Percentiles rank a stretch among this genome's conserved stretches.
These are phyloP conservation scores for Camillea tinctor DNA, from an alignment of 2,329 filamentous ascomycete genomes.

Conservation along the genomic window DNA sequence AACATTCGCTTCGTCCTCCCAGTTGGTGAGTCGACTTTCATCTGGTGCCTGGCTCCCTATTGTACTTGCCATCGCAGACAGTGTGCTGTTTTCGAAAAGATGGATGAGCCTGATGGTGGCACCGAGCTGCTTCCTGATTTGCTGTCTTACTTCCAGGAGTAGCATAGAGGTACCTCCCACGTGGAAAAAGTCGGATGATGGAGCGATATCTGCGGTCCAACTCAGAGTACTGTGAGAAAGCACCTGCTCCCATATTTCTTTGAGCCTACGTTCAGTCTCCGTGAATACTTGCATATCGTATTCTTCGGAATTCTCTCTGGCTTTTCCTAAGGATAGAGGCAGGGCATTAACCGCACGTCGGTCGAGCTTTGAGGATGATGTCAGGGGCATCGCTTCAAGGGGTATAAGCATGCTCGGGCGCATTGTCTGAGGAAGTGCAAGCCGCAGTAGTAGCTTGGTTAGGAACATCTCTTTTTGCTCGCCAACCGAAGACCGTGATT, in stretches of 20 bases:
- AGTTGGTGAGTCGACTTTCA: neutral
- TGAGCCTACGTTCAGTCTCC: neutral
- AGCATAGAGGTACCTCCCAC: conserved; percentile 41
- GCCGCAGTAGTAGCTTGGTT: neutral
- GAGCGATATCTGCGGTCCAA: neutral
- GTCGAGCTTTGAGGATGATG: neutral
- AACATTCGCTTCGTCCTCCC: neutral
- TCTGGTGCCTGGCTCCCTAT: neutral
- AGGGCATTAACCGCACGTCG: neutral
- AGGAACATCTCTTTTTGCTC: neutral
- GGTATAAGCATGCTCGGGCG: too few relatives aligned
- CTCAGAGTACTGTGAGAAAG: neutral
- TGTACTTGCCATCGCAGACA: neutral
- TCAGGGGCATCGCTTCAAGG: neutral
- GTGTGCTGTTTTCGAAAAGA: neutral
- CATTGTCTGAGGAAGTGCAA: too few relatives aligned
- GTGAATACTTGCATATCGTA: neutral
- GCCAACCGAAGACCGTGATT: too few relatives aligned
- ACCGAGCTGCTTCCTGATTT: neutral
- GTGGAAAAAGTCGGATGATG: conserved; percentile 38
- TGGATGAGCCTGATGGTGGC: neutral
- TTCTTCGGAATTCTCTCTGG: neutral
- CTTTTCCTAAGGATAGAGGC: neutral
- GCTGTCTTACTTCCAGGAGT: conserved; percentile 30
- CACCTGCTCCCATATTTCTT: conserved; percentile 3